Conservation (phyloP, 2,329 filamentous ascomycete species). For the Fusarium verrucosum region DNA sequence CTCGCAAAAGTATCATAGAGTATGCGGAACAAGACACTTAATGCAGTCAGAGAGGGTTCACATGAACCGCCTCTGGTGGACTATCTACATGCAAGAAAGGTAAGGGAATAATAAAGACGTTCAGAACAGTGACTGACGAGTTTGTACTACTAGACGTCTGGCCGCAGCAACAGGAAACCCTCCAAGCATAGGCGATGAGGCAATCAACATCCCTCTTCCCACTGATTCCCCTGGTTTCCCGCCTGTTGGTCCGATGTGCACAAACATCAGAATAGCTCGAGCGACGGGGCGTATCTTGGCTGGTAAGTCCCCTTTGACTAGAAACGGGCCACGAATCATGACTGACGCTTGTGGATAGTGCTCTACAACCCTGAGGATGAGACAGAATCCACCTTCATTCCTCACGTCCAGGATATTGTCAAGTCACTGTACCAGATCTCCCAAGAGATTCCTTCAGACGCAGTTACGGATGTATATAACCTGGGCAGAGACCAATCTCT, state of each 20-base stretch:
- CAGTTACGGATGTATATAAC: constrained; percentile 38
- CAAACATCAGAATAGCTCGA: constrained; percentile 43
- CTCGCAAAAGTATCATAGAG: constrained; percentile 44
- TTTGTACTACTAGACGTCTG: constrained; percentile 19
- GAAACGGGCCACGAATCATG: accelerated
- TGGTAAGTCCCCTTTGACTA: background rate
- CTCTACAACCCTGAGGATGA: constrained; percentile 46
- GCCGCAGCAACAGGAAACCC: constrained; percentile 43
- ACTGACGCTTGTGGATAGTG: constrained; percentile 12
- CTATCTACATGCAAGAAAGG: constrained; percentile 47
- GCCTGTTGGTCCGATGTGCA: constrained; percentile 43
- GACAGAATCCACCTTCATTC: constrained; percentile 46
- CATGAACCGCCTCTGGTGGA: constrained; percentile 45
- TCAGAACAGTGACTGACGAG: background rate
- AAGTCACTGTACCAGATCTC: constrained; percentile 42
- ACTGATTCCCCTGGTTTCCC: constrained; percentile 44
- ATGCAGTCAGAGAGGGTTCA: constrained; percentile 44
- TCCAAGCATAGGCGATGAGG: constrained; percentile 39
- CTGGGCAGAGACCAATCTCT: constrained; percentile 42
- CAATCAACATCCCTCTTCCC: constrained; percentile 41
- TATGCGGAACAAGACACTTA: constrained; percentile 40
- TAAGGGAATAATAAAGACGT: background rate
- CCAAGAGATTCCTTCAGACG: constrained; percentile 41
- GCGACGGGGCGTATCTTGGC: constrained; percentile 43
- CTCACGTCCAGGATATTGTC: constrained; percentile 47